Evolutionary conservation across 2,329 filamentous ascomycete species (phyloP).

Genomic region (Cryphonectria naterciae): DNA sequence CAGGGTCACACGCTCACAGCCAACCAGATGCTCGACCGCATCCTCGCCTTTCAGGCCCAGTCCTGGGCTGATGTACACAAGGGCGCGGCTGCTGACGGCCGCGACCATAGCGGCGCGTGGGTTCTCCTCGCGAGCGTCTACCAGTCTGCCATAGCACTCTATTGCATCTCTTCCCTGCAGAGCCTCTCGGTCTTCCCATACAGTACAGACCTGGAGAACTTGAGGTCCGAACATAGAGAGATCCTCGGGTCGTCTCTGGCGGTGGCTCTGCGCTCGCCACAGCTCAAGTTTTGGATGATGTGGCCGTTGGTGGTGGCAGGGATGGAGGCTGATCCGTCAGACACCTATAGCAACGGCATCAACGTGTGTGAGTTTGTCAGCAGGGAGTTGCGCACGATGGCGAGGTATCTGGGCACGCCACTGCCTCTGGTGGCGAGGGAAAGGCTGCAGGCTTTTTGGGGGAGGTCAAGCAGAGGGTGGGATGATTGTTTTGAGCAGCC

Average conservation of each 20-base stretch:
- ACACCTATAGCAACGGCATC: neutral
- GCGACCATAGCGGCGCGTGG: slow-evolving; percentile 30
- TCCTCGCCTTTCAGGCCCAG: slow-evolving; percentile 38
- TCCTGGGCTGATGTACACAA: slow-evolving; percentile 38
- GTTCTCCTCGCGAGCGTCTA: slow-evolving; percentile 38
- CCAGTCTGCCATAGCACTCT: slow-evolving; percentile 39
- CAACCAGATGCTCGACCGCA: slow-evolving; percentile 32
- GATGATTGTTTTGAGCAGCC: slow-evolving; percentile 44
- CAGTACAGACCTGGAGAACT: neutral
- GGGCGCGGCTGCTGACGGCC: slow-evolving; percentile 30
- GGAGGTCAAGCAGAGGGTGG: slow-evolving; percentile 38
- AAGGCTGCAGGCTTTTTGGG: slow-evolving; percentile 42
- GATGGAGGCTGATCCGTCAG: slow-evolving; percentile 36
- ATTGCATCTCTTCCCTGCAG: slow-evolving; percentile 44
- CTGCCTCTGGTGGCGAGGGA: slow-evolving; percentile 38
- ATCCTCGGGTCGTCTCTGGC: slow-evolving; percentile 32
- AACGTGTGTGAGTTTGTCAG: slow-evolving; percentile 36
- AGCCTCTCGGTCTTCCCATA: slow-evolving; percentile 37
- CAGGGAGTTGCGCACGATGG: slow-evolving; percentile 35
- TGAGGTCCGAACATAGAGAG: slow-evolving; percentile 22
- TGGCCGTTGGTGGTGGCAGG: slow-evolving; percentile 45
- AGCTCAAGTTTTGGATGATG: slow-evolving; percentile 35
- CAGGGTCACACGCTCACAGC: neutral
- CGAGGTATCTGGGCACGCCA: slow-evolving; percentile 35
- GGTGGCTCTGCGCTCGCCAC: slow-evolving; percentile 28